These are phyloP conservation scores for Trichoderma hamatum DNA, from an alignment of 2,329 filamentous ascomycete species.

Conservation along the genomic window DNA sequence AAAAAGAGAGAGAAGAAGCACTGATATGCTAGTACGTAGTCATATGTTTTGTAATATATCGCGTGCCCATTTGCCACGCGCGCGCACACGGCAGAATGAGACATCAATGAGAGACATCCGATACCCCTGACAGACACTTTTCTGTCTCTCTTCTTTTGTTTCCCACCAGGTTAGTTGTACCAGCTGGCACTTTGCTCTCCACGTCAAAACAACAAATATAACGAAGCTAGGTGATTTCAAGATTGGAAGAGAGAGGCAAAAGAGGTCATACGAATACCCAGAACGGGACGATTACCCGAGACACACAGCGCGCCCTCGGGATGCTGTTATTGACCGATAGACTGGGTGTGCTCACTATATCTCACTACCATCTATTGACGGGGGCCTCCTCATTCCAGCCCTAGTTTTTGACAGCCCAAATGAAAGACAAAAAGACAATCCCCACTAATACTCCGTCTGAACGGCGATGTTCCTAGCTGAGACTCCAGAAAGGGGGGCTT, in stretches of 20 bases:
- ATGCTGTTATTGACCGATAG: slow-evolving; percentile 20
- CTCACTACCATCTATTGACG: not conserved
- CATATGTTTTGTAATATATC: not conserved
- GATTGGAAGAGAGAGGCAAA: not conserved
- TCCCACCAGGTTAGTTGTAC: not conserved
- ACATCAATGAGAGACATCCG: slow-evolving; percentile 21
- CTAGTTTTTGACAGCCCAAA: slow-evolving; percentile 2
- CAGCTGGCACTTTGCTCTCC: not conserved
- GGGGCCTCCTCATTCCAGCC: slow-evolving; percentile 9
- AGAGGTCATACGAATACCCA: not conserved
- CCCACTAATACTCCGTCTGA: not conserved
- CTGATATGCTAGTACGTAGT: not conserved
- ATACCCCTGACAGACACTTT: slow-evolving; percentile 14
- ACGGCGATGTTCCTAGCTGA: not conserved
- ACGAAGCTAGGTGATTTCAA: not conserved
- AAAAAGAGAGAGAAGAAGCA: not conserved
- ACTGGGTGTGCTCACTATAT: not conserved
- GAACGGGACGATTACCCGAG: slow-evolving; percentile 11
- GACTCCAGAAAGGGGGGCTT: not conserved
- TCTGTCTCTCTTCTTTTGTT: not conserved
- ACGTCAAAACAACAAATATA: not conserved
- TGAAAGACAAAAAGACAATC: not conserved
- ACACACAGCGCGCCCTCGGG: not conserved
- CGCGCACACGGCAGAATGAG: not conserved
- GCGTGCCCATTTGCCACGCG: slow-evolving; percentile 17